Evolutionary conservation across 2,329 filamentous ascomycete genomes (phyloP).

Genomic region (Ceratocystis alfenasii): DNA sequence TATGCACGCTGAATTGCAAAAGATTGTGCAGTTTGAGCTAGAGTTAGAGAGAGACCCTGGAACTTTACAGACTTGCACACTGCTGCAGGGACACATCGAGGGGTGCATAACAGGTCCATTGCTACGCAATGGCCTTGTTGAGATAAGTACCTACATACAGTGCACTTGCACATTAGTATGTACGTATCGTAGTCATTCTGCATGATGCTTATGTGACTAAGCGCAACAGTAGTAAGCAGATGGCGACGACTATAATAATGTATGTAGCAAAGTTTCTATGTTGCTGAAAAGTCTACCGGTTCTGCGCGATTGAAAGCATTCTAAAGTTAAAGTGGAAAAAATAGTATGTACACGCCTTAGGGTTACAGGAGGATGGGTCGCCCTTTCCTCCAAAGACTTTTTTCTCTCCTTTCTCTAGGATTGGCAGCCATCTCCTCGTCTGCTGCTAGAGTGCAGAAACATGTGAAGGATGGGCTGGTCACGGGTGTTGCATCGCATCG

Average conservation of each 20-base stretch:
- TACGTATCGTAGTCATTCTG: background rate
- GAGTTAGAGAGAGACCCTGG: background rate
- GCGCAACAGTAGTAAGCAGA: background rate
- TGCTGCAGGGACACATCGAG: constrained; percentile 9
- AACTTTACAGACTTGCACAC: background rate
- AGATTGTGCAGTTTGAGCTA: background rate
- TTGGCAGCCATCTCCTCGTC: background rate
- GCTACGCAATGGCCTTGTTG: background rate
- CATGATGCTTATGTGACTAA: background rate
- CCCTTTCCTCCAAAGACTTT: too few relatives aligned
- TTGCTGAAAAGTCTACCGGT: too few relatives aligned
- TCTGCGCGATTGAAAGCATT: too few relatives aligned
- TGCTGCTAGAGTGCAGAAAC: too few relatives aligned
- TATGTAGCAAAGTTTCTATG: too few relatives aligned
- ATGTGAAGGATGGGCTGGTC: background rate
- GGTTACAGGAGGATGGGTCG: background rate
- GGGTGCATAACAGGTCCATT: background rate
- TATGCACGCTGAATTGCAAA: background rate
- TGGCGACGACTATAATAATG: too few relatives aligned
- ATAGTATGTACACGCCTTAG: background rate
- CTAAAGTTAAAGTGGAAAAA: too few relatives aligned
- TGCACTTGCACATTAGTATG: background rate
- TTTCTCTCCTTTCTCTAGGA: background rate
- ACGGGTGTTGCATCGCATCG: background rate
- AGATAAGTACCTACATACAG: background rate